Evolutionary conservation across 768 basidiomycete genomes (phyloP).

Genomic region (Chalciporus sphaerocephalus): DNA sequence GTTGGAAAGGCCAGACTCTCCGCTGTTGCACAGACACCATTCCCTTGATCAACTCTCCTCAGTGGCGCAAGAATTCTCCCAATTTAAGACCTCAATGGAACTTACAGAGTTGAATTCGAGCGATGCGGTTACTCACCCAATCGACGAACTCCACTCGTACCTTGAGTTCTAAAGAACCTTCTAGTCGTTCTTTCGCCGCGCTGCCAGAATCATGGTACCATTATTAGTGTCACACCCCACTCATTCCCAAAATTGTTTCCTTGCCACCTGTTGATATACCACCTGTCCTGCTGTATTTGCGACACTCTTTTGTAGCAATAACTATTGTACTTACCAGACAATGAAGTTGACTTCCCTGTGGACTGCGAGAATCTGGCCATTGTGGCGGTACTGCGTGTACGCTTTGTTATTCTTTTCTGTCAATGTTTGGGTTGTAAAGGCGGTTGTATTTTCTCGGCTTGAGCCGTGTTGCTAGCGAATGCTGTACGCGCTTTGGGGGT

Average conservation of each 20-base stretch:
- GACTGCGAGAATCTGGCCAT: background rate
- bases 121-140: conserved; percentile 5
- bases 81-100: background rate
- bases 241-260: background rate
- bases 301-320: conserved; percentile 9
- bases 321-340: conserved; percentile 7
- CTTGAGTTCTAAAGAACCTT: conserved; percentile 14
- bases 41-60: conserved; percentile 20
- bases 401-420: conserved; percentile 12
- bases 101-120: background rate
- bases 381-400: conserved; percentile 1
- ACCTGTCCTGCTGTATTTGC: background rate
- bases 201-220: too few relatives aligned
- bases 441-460: conserved; percentile 2
- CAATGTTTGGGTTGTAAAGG: background rate
- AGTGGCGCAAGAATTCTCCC: background rate
- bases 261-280: background rate
- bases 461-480: conserved; percentile 1
- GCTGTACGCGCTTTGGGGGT: conserved; percentile 7
- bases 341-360: background rate
- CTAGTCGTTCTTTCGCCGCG: conserved; percentile 1
- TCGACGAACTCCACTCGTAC: conserved; percentile 24
- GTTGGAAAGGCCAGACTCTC: conserved; percentile 19
- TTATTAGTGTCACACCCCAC: background rate
- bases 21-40: conserved; percentile 17